Percentiles rank a stretch among this genome's conserved stretches.
phyloP scores from a whole-genome alignment of 2,329 filamentous ascomycete species.

The Pezicula neosporulosa region DNA sequence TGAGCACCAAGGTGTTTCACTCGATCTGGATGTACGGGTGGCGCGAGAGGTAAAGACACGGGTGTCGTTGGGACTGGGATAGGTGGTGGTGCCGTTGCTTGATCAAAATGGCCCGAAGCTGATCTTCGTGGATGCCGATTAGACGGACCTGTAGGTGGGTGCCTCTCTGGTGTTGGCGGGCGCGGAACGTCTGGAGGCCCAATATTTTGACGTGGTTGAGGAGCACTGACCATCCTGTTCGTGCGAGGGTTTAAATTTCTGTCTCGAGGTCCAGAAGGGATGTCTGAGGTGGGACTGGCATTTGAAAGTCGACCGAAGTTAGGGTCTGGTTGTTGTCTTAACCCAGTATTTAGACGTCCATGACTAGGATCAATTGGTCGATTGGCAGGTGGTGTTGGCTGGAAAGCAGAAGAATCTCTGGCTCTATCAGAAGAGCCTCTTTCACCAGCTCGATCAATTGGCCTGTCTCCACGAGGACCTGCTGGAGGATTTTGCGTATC shows the following conservation, averaged over 20 bases:
- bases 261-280: constrained; percentile 54
- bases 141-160: constrained; percentile 30
- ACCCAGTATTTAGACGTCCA: constrained; percentile 33
- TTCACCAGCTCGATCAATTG: constrained; percentile 43
- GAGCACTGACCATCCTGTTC: constrained; percentile 16
- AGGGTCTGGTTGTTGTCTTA: constrained; percentile 49
- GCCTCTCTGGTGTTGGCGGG: constrained; percentile 27
- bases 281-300: constrained; percentile 37
- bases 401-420: constrained; percentile 37
- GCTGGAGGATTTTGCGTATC: constrained; percentile 24
- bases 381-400: constrained; percentile 28
- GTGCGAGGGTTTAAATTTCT: constrained; percentile 37
- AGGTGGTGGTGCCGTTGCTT: constrained; percentile 14
- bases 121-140: constrained; percentile 22
- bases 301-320: constrained; percentile 61
- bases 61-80: constrained; percentile 18
- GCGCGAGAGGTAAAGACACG: constrained; percentile 18
- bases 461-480: constrained; percentile 33
- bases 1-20: constrained; percentile 42
- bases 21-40: constrained; percentile 47
- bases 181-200: constrained; percentile 20
- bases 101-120: constrained; percentile 24
- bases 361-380: constrained; percentile 45
- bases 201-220: constrained; percentile 17
- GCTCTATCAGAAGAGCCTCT: constrained; percentile 36